Evolutionary conservation across 805 yeast genomes (phyloP).

Genomic region (Candida adriatica): DNA sequence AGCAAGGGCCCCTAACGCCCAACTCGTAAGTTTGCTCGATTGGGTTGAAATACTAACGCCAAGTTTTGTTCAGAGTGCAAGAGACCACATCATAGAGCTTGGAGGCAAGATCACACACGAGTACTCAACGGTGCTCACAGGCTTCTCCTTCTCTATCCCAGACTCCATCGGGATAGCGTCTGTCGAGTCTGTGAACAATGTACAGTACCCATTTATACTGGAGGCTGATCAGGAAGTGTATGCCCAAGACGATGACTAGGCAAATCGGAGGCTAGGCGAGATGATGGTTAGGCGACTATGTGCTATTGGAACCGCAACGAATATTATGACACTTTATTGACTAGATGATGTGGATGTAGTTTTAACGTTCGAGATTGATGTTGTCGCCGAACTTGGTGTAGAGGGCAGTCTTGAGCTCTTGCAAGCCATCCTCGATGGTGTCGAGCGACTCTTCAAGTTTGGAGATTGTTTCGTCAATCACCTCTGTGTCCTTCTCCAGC

Average conservation of each 20-base stretch:
- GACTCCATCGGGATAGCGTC: constrained; percentile 21
- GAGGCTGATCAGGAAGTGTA: constrained; percentile 37
- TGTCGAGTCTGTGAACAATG: constrained; percentile 16
- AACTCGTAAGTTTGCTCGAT: constrained; percentile 13
- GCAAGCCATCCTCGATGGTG: constrained; percentile 46
- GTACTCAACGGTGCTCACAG: constrained; percentile 38
- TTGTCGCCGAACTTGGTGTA: constrained; percentile 87
- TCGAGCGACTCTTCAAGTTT: constrained; percentile 40
- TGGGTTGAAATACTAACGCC: background rate
- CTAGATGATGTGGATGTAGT: background rate
- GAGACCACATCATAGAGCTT: constrained; percentile 26
- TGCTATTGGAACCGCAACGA: too few relatives aligned
- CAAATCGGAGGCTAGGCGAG: background rate
- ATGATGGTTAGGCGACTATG: background rate
- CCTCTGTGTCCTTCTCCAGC: constrained; percentile 56
- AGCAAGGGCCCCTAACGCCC: constrained; percentile 24
- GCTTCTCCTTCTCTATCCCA: constrained; percentile 38
- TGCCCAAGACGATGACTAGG: constrained; percentile 17
- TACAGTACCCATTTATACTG: constrained; percentile 34
- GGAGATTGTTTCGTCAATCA: constrained; percentile 43
- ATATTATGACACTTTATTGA: too few relatives aligned
- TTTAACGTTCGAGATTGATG: constrained; percentile 70
- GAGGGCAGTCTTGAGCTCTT: constrained; percentile 58
- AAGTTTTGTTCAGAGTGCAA: constrained; percentile 26
- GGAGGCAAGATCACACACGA: constrained; percentile 44